Evolutionary conservation across 768 basidiomycete genomes (phyloP), one percentile per base, ranked within the genome.

Genomic region (Kwoniella mangroviensis): DNA sequence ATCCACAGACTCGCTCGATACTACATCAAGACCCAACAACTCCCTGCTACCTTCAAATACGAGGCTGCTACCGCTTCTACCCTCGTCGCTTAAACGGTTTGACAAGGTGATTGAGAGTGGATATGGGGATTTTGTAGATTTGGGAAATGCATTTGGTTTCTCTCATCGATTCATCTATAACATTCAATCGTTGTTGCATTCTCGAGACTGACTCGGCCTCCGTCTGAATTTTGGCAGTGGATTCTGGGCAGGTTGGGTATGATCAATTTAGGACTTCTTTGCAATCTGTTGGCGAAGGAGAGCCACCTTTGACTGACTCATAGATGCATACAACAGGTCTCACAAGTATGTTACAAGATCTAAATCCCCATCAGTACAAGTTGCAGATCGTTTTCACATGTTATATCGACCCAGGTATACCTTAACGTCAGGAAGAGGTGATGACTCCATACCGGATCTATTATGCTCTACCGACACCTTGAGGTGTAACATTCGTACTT

Each of bases 11-110:
- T 99, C 80, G 94, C 93, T 57, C 89, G 96, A 77, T 98, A 98
- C 89, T 98, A 98, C 90, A 96, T 95, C 89, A 91, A 92, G 81
- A 95, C 91, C 89, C 93, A 95, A 86, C 93, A 96, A 88, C 91
- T 98, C 77, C 89, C 94, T 69, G 95, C 95, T 78, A 94, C 93
- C 70, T 97, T 97, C 92, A 97, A 96, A 87, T 99, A 98, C 84
- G 96, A 99, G 85, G 89, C 94, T 71, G 91, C 90, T 55, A 97
- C 94, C 62, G 96, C 96, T 56, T 94, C 93, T 49, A 97, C 82
- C 74, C 76, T 83, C 55, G 82, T 83, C 71, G 82, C 82, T 60
- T 83, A 81, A 76, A 75, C 71, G 65, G 40, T 19, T 63, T 56
- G 34, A 40, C 42, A 49, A 45, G 43, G 28, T 12, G 22, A 1